Conservation (phyloP, 75 land plant genomes). For the Azolla pinnata region DNA sequence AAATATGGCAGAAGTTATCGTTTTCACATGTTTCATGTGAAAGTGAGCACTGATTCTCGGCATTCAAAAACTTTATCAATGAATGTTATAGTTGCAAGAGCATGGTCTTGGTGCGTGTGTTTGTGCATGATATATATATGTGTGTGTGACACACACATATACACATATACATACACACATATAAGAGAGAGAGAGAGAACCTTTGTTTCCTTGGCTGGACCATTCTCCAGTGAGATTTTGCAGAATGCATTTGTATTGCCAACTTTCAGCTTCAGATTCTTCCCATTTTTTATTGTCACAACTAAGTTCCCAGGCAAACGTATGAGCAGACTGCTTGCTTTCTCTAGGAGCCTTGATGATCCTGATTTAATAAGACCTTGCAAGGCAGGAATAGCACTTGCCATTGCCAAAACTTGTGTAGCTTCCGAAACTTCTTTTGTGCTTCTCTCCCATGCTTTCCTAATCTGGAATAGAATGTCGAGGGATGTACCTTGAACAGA, state of each 20-base stretch:
- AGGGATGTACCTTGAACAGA: slow-evolving; percentile 22
- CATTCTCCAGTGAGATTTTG: slow-evolving; percentile 24
- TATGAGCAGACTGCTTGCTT: slow-evolving; percentile 14
- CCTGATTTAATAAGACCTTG: slow-evolving; percentile 21
- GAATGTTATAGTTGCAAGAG: too few species aligned
- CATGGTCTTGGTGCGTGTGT: neutral
- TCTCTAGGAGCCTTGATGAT: slow-evolving; percentile 18
- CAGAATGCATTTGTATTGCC: slow-evolving; percentile 29
- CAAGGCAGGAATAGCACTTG: slow-evolving; percentile 21
- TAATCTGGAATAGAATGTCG: slow-evolving; percentile 12
- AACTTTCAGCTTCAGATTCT: slow-evolving; percentile 21
- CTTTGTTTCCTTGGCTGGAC: slow-evolving; percentile 23
- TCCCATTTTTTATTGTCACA: slow-evolving; percentile 21
- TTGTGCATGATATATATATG: neutral
- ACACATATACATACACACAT: too few species aligned
- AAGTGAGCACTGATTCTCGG: too few species aligned
- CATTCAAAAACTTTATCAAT: too few species aligned
- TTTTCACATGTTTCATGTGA: too few species aligned
- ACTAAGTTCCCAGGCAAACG: slow-evolving; percentile 23
- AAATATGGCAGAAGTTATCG: too few species aligned
- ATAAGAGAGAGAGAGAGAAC: too few species aligned
- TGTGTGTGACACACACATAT: too few species aligned
- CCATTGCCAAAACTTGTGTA: slow-evolving; percentile 23
- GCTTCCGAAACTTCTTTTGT: slow-evolving; percentile 18
- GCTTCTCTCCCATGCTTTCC: slow-evolving; percentile 16